phyloP scores from a whole-genome alignment of 768 basidiomycete species.

The Sistotremastrum niveocremeum region DNA sequence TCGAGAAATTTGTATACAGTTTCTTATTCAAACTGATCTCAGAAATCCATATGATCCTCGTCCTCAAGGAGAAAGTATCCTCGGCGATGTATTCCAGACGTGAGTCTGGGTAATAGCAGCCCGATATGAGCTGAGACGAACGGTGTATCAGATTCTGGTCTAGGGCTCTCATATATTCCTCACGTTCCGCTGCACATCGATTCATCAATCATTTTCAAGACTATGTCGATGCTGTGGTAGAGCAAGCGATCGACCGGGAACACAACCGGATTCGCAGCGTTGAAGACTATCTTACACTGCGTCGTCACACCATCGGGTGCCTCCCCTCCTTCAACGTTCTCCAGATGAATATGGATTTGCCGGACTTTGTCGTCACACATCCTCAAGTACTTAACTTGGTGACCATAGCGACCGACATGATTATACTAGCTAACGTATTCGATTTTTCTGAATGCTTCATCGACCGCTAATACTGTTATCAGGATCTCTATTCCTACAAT shows the following conservation, averaged over 20 bases:
- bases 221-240: constrained; percentile 25
- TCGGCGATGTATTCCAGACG: constrained; percentile 28
- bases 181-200: constrained; percentile 14
- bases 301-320: constrained; percentile 28
- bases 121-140: too few relatives aligned
- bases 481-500: constrained; percentile 72
- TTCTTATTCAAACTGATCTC: too few relatives aligned
- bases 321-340: constrained; percentile 25
- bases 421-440: constrained; percentile 22
- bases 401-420: constrained; percentile 18
- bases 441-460: too few relatives aligned
- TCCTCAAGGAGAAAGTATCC: constrained; percentile 22
- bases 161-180: constrained; percentile 14
- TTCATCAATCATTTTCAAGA: constrained; percentile 24
- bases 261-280: constrained; percentile 20
- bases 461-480: neutral
- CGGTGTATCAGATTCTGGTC: constrained; percentile 21
- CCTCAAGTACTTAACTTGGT: constrained; percentile 22
- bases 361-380: constrained; percentile 28
- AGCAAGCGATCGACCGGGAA: constrained; percentile 29
- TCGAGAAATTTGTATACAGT: too few relatives aligned
- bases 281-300: constrained; percentile 25
- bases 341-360: constrained; percentile 26
- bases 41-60: constrained; percentile 22
- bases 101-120: constrained; percentile 14